These are phyloP conservation scores for Sugiyamaella xylanicola DNA, from an alignment of 1,139 yeast species.

Conservation along the genomic window DNA sequence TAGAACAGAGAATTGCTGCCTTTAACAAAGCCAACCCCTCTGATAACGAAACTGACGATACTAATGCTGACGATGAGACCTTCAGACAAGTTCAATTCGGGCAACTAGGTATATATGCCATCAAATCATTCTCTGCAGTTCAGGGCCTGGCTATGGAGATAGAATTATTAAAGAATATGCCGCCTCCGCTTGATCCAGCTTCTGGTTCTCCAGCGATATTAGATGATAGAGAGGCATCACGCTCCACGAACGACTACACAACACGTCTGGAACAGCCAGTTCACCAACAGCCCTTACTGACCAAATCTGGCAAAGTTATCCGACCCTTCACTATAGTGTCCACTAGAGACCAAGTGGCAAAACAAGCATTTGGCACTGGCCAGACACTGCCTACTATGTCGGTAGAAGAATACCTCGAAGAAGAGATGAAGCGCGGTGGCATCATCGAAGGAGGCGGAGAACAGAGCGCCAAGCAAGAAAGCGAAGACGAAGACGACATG, in stretches of 20 bases:
- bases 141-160: slow-evolving; percentile 60
- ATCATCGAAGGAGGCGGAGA: slow-evolving; percentile 57
- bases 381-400: slow-evolving; percentile 93
- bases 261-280: slow-evolving; percentile 25
- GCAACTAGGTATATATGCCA: slow-evolving; percentile 55
- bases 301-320: slow-evolving; percentile 61
- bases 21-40: slow-evolving; percentile 37
- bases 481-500: slow-evolving; percentile 53
- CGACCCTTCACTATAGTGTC: slow-evolving; percentile 79
- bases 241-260: slow-evolving; percentile 18
- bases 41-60: slow-evolving; percentile 42
- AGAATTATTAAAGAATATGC: slow-evolving; percentile 47
- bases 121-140: slow-evolving; percentile 57
- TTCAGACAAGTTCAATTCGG: slow-evolving; percentile 57
- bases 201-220: slow-evolving; percentile 8
- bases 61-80: slow-evolving; percentile 56
- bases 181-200: slow-evolving; percentile 21
- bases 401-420: slow-evolving; percentile 86
- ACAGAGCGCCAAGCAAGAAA: slow-evolving; percentile 44
- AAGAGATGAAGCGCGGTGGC: slow-evolving; percentile 83
- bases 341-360: slow-evolving; percentile 58
- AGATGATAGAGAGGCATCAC: slow-evolving; percentile 13
- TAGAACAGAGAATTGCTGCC: slow-evolving; percentile 41
- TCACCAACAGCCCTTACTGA: slow-evolving; percentile 22
- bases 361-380: slow-evolving; percentile 85